Conservation (phyloP, 331 rosid species). For the Acacia concinna region DNA sequence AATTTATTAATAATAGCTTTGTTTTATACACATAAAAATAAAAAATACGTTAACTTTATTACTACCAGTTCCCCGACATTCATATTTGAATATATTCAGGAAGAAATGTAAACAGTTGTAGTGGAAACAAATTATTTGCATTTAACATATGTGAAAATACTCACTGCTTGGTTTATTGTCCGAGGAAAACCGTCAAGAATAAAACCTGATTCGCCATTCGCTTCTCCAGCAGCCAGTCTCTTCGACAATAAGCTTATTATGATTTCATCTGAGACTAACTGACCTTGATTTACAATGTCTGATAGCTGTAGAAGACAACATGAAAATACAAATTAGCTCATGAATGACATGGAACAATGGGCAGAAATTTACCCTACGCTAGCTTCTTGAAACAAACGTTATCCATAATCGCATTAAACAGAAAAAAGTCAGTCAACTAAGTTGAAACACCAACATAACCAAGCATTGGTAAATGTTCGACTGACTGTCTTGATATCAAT, state of each 20-base stretch:
- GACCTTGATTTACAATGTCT: conserved; percentile 83
- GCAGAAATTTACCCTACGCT: background rate
- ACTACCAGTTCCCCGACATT: background rate
- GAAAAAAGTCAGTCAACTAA: conserved; percentile 13
- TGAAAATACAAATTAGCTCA: background rate
- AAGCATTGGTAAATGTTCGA: conserved; percentile 11
- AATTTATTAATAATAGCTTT: too few relatives aligned
- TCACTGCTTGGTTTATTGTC: conserved; percentile 87
- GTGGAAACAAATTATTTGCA: background rate
- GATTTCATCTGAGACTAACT: conserved; percentile 89
- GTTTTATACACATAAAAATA: too few relatives aligned
- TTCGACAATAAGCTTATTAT: conserved; percentile 78
- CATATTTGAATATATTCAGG: background rate
- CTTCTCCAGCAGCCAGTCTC: conserved; percentile 71
- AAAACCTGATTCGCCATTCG: conserved; percentile 76
- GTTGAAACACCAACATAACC: conserved; percentile 10
- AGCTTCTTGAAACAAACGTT: background rate
- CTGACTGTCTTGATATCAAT: background rate
- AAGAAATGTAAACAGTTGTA: background rate
- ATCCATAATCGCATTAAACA: conserved; percentile 12
- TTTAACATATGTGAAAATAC: conserved; percentile 40
- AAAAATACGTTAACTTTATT: background rate
- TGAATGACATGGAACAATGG: background rate
- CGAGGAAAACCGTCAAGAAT: conserved; percentile 98
- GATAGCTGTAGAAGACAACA: conserved; percentile 59